Percentiles rank a stretch among this genome's conserved stretches.
Conservation (phyloP, 192 early-diverging fungal species). For the Coemansia sp. region DNA sequence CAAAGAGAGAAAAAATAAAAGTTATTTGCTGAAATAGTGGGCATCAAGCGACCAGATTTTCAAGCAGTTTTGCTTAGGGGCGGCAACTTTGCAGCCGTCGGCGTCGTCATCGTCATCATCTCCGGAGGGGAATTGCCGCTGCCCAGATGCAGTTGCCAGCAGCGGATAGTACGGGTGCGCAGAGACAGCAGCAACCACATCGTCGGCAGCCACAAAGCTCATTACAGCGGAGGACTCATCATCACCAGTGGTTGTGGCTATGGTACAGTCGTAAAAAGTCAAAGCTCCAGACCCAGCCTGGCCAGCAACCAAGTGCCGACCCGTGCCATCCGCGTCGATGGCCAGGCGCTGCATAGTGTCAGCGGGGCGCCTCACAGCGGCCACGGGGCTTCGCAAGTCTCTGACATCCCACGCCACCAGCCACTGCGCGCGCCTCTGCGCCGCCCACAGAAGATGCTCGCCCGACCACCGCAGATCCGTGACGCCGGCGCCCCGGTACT, state of each 20-base stretch:
- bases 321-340: conserved; percentile 71
- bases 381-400: conserved; percentile 67
- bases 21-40: neutral
- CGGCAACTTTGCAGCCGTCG: neutral
- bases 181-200: conserved; percentile 60
- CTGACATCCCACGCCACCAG: conserved; percentile 84
- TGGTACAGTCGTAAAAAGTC: conserved; percentile 13
- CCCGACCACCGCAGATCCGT: conserved; percentile 70
- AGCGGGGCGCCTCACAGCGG: conserved; percentile 54
- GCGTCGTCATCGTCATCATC: neutral
- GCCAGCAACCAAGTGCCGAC: conserved; percentile 65
- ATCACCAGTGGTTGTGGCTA: neutral
- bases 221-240: no score
- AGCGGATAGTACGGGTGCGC: conserved; percentile 72
- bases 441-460: conserved; percentile 67
- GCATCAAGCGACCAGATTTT: conserved; percentile 36
- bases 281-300: conserved; percentile 28
- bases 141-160: conserved; percentile 74
- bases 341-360: conserved; percentile 73
- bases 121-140: conserved; percentile 46
- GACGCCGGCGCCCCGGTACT: conserved; percentile 53
- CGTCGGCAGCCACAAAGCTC: conserved; percentile 25
- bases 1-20: conserved; percentile 1
- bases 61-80: conserved; percentile 8
- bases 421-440: conserved; percentile 61